Evolutionary conservation across 2,329 filamentous ascomycete genomes (phyloP), one percentile per base, ranked within the genome.

Genomic region (Phialocephala sp.): DNA sequence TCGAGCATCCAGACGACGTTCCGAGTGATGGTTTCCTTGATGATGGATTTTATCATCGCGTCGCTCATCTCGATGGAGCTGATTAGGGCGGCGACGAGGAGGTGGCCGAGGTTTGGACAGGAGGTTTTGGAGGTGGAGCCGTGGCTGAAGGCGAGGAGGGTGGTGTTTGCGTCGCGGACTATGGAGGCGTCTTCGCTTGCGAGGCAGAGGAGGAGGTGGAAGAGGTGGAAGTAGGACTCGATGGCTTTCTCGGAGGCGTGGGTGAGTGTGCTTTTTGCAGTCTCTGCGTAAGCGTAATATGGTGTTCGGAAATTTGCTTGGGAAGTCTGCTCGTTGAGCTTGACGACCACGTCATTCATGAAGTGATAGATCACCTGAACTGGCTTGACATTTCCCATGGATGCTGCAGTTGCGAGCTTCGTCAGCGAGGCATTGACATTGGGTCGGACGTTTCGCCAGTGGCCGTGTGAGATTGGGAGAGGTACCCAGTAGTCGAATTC

Each of bases 1-100:
- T 83, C 80, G 15, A 85, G 78, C 72, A 84, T 80, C 81, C 80
- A 84, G 12, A 83, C 80, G 0, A 85, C 82, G 62, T 85, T 84
- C 39, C 82, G 78, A 6, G 80, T 80, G 58, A 85, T 80, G 1
- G 82, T 78, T 73, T 85, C 83, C 12, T 76, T 79, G 68, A 85
- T 80, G 66, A 85, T 80, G 4, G 75, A 70, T 50, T 79, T 79
- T 18, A 76, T 76, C 15, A 84, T 71, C 1, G 69, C 62, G 37
- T 79, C 74, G 1, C 78, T 81, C 5, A 83, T 76, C 5, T 77
- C 73, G 8, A 77, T 63, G 54, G 82, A 78, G 60, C 79, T 81
- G 69, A 85, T 80, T 9, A 85, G 76, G 14, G 81, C 73, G 0
- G 80, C 79, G 12, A 84, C 76, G 14, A 85, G 78, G 2, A 85